Evolutionary conservation across 2,329 filamentous ascomycete genomes (phyloP).

Genomic region (Apiospora saccharicola): DNA sequence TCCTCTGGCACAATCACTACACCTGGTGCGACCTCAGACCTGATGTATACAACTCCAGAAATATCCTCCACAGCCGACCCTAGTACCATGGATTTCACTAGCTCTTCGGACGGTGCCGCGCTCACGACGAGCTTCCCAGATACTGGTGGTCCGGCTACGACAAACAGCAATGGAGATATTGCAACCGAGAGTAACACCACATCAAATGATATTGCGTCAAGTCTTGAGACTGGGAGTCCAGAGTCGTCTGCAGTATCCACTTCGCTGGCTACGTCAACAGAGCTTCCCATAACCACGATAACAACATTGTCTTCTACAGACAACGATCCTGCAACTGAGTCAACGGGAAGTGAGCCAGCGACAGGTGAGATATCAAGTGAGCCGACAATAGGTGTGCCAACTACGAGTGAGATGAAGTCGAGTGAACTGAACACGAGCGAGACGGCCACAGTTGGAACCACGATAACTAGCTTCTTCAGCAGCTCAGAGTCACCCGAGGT

Average conservation of each 20-base stretch:
- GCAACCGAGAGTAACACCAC: not conserved
- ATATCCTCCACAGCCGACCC: not conserved
- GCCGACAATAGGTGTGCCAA: not conserved
- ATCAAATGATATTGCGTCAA: not conserved
- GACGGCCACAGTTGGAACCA: not conserved
- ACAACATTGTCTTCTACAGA: not conserved
- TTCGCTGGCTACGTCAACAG: not conserved
- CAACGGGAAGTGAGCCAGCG: not conserved
- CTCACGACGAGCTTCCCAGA: not conserved
- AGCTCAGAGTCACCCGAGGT: not conserved
- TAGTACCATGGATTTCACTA: not conserved
- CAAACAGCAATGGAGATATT: not conserved
- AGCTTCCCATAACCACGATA: not conserved
- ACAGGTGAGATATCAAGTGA: not conserved
- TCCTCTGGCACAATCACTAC: not conserved
- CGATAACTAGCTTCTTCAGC: not conserved
- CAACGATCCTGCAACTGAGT: not conserved
- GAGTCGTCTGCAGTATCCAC: not conserved
- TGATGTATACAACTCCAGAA: not conserved
- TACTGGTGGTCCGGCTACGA: not conserved
- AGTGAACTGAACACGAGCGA: not conserved
- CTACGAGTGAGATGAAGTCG: not conserved
- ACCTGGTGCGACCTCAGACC: not conserved
- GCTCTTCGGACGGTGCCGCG: not conserved
- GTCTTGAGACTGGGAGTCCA: not conserved